phyloP scores from a whole-genome alignment of 2,329 filamentous ascomycete genomes.

The Neofusicoccum parvum region DNA sequence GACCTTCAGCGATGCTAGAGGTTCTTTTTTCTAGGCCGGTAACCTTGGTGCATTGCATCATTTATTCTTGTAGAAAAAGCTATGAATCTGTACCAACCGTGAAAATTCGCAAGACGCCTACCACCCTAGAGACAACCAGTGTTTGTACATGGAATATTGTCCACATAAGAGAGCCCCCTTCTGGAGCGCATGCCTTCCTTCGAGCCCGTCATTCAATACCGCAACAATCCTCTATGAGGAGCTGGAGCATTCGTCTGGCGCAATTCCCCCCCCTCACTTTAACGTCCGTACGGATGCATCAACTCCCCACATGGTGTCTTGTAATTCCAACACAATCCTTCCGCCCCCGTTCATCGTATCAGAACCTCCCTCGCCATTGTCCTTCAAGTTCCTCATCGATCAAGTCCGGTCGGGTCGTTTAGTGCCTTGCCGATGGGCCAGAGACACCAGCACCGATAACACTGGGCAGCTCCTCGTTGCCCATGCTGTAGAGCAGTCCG shows the following conservation, averaged over 20 bases:
- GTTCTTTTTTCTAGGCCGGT: background rate
- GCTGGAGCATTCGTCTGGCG: no score
- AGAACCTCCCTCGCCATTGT: no score
- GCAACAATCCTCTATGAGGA: no score
- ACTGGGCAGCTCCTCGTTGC: conserved; percentile 83
- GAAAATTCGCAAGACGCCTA: conserved; percentile 17
- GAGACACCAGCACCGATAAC: conserved; percentile 96
- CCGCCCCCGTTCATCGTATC: background rate
- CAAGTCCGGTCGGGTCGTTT: conserved; percentile 22
- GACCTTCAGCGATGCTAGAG: background rate
- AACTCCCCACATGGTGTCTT: background rate
- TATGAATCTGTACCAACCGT: conserved; percentile 8
- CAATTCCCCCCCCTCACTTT: background rate
- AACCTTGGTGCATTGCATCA: conserved; percentile 7
- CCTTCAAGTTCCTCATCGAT: background rate
- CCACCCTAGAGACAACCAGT: conserved; percentile 2
- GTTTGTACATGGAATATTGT: conserved; percentile 19
- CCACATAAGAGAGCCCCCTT: background rate
- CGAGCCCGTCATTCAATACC: background rate
- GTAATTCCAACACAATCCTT: no score
- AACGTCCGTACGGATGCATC: background rate
- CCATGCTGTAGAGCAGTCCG: conserved; percentile 78
- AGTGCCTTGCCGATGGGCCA: conserved; percentile 57
- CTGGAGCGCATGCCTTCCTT: background rate
- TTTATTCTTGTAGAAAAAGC: conserved; percentile 17